These are phyloP conservation scores for Halocafeteria seosinensis DNA, from an alignment of 108 stramenopile genomes.

Conservation along the genomic window DNA sequence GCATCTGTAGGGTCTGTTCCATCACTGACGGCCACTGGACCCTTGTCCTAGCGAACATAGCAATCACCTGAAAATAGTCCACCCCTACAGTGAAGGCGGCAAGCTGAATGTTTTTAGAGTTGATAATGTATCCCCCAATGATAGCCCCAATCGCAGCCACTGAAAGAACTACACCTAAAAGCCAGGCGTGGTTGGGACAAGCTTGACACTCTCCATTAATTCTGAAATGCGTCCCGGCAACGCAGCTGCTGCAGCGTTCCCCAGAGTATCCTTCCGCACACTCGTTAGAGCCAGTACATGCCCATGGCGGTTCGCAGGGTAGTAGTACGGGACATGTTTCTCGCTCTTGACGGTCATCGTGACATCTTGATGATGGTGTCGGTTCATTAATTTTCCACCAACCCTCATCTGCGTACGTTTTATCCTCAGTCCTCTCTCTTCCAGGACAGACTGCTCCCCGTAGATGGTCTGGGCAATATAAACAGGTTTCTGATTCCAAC, in stretches of 20 bases:
- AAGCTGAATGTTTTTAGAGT: slow-evolving; percentile 18
- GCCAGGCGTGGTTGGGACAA: slow-evolving; percentile 19
- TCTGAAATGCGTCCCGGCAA: slow-evolving; percentile 8
- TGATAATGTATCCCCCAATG: slow-evolving; percentile 10
- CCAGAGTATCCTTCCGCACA: slow-evolving; percentile 11
- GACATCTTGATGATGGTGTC: too few relatives aligned
- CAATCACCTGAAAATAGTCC: slow-evolving; percentile 26
- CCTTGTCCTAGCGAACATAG: slow-evolving; percentile 10
- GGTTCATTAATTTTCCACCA: too few relatives aligned
- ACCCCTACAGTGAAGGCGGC: slow-evolving; percentile 17
- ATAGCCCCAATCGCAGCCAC: slow-evolving; percentile 1
- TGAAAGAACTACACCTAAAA: slow-evolving; percentile 9
- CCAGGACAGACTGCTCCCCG: too few relatives aligned
- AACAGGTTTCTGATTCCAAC: too few relatives aligned
- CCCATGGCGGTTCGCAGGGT: slow-evolving; percentile 10
- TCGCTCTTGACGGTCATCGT: not conserved
- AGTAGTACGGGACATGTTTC: not conserved
- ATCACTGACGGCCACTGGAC: slow-evolving; percentile 18
- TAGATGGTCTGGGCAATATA: too few relatives aligned
- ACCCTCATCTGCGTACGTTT: too few relatives aligned
- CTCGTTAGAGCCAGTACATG: slow-evolving; percentile 20
- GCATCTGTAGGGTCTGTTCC: not conserved
- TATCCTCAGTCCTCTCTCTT: too few relatives aligned
- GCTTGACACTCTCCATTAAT: slow-evolving; percentile 10
- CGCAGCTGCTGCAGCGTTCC: slow-evolving; percentile 15